Evolutionary conservation across 768 basidiomycete genomes (phyloP).

Genomic region (Lyophyllum shimeji): DNA sequence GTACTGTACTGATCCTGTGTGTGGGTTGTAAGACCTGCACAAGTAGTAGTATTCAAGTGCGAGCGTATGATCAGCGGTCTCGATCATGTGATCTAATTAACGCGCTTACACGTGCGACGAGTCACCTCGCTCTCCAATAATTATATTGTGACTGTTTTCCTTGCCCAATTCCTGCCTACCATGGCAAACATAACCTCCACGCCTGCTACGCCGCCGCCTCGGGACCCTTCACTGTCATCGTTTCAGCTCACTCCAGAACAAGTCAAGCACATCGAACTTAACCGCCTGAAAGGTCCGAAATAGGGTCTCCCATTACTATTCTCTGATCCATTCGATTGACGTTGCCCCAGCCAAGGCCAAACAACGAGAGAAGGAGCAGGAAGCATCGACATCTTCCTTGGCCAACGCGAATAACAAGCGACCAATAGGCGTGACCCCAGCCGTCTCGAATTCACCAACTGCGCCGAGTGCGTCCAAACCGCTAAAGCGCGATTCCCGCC

Average conservation of each 20-base stretch:
- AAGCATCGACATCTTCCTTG: slow-evolving; percentile 40
- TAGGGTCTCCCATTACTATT: neutral
- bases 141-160: neutral
- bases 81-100: slow-evolving; percentile 4
- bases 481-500: slow-evolving; percentile 70
- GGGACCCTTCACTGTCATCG: slow-evolving; percentile 13
- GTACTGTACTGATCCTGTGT: neutral
- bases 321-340: neutral
- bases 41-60: too few relatives aligned
- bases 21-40: too few relatives aligned
- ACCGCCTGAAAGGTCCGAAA: slow-evolving; percentile 67
- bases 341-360: slow-evolving; percentile 63
- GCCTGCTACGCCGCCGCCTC: slow-evolving; percentile 42
- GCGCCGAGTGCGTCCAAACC: slow-evolving; percentile 47
- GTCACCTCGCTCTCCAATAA: slow-evolving; percentile 1
- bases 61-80: neutral
- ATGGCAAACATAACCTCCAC: slow-evolving; percentile 26
- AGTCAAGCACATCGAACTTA: slow-evolving; percentile 71
- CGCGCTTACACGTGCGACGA: neutral
- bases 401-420: slow-evolving; percentile 75
- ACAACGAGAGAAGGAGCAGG: slow-evolving; percentile 66
- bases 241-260: slow-evolving; percentile 64
- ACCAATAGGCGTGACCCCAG: slow-evolving; percentile 56
- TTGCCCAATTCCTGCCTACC: neutral
- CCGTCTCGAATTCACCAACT: slow-evolving; percentile 63